Base-by-base conservation (phyloP, 192 early-diverging fungal species). In the Gonapodya prolifera region DNA sequence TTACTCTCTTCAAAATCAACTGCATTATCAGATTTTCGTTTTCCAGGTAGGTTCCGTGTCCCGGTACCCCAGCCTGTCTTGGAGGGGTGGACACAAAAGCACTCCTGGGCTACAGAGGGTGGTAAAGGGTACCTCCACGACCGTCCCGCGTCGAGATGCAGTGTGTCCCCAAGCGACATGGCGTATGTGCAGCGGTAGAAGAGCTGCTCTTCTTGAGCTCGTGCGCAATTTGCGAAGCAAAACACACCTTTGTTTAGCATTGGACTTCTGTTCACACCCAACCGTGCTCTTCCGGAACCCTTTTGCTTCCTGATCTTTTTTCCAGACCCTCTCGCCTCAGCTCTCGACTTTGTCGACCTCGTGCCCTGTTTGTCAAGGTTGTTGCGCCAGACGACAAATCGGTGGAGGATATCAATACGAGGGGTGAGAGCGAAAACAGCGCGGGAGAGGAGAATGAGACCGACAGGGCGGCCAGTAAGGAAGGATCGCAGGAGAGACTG, bases 351-450 rank as follows among this genome's bases (percentile, higher is more conserved):
- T 32, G 71, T 73, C 2, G 2, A 16, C 28, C 28, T 8, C 71
- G 71, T 98, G 45, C 95, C 95, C 81, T 92, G 91, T 75, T 91
- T 88, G 82, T 83, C 79, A 82, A 86, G 85, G 78, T 92, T 90
- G 45, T 94, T 82, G 83, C 97, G 94, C 88, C 95, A 99, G 34
- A 90, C 89, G 33, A 97, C 89, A 2, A 89, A 93, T 70, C 94
- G 88, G 77, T 94, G 90, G 29, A 99, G 78, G 32, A 99, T 86
- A 78, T 99, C 97, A 61, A 84, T 80, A 69, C 96, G 88, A 18
- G 93, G 81, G 13, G 90, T 88, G 2, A 86, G 83, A 17, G 88
- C 92, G 84, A 95, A 97, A 32, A 96, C 91, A 30, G 84, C 83
- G 34, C 88, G 85, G 76, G 91, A 82, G 0, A 97, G 85, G 30